These are phyloP conservation scores for Pestalotiopsis sp. DNA, from an alignment of 2,329 filamentous ascomycete species.

Conservation along the genomic window DNA sequence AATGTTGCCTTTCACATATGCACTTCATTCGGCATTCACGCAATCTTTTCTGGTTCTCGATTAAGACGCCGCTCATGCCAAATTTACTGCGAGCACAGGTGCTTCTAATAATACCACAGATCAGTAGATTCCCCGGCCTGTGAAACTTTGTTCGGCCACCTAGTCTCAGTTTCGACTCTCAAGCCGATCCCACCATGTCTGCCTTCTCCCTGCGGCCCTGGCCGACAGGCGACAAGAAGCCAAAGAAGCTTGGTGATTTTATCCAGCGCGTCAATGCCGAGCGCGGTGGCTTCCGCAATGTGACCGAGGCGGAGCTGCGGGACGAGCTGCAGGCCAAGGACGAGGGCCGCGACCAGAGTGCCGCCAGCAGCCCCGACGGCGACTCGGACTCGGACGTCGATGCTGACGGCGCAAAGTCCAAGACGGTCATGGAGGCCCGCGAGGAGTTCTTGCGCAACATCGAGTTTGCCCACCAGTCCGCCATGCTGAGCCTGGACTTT, in stretches of 20 bases:
- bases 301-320: conserved; percentile 74
- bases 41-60: too few species aligned
- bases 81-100: too few species aligned
- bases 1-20: too few species aligned
- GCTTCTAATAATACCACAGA: too few species aligned
- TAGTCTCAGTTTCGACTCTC: not conserved
- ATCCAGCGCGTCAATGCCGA: conserved; percentile 79
- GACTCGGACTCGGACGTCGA: conserved; percentile 51
- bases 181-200: conserved; percentile 19
- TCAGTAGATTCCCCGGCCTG: not conserved
- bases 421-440: conserved; percentile 47
- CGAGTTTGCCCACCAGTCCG: conserved; percentile 61
- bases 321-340: conserved; percentile 63
- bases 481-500: conserved; percentile 76
- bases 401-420: conserved; percentile 42
- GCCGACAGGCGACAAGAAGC: conserved; percentile 59
- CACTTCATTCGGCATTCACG: too few species aligned
- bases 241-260: conserved; percentile 69
- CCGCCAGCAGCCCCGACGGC: conserved; percentile 45
- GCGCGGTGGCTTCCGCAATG: conserved; percentile 78
- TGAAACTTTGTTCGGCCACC: not conserved
- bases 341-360: conserved; percentile 41
- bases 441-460: conserved; percentile 62
- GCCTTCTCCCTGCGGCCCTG: conserved; percentile 66
- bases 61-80: too few species aligned